Evolutionary conservation across 768 basidiomycete species (phyloP).

Genomic region (Tylopilus cervinicoccineus): DNA sequence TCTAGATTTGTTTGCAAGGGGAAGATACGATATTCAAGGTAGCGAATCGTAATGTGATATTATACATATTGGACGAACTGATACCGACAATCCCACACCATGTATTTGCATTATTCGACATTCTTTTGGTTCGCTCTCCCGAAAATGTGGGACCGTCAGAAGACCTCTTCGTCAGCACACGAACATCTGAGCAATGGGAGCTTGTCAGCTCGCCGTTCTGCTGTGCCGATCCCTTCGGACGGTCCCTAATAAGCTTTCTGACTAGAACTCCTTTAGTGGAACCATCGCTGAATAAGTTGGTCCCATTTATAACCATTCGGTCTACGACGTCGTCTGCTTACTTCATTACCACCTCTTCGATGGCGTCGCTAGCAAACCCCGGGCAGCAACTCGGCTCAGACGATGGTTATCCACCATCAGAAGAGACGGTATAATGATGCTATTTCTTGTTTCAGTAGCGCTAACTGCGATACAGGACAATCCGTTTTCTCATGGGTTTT

Average conservation of each 20-base stretch:
- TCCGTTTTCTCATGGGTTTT: conserved; percentile 29
- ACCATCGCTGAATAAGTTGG: conserved; percentile 19
- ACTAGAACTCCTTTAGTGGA: neutral
- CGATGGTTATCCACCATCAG: neutral
- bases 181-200: too few species aligned
- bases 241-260: neutral
- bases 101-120: conserved; percentile 25
- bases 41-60: conserved; percentile 30
- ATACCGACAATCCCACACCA: conserved; percentile 17
- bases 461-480: conserved; percentile 17
- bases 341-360: neutral
- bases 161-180: too few species aligned
- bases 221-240: neutral
- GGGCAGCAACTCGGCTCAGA: conserved; percentile 1
- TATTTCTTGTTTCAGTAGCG: neutral
- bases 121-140: too few species aligned
- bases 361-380: conserved; percentile 1
- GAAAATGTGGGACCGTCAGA: too few species aligned
- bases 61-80: conserved; percentile 28
- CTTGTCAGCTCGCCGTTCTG: too few species aligned
- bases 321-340: neutral
- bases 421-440: conserved; percentile 9
- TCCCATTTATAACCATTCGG: neutral
- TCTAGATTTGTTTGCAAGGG: conserved; percentile 5
- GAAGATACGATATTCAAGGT: conserved; percentile 27